Evolutionary conservation across 139 green algal species (phyloP).

Genomic region (Volvox reticuliferus): DNA sequence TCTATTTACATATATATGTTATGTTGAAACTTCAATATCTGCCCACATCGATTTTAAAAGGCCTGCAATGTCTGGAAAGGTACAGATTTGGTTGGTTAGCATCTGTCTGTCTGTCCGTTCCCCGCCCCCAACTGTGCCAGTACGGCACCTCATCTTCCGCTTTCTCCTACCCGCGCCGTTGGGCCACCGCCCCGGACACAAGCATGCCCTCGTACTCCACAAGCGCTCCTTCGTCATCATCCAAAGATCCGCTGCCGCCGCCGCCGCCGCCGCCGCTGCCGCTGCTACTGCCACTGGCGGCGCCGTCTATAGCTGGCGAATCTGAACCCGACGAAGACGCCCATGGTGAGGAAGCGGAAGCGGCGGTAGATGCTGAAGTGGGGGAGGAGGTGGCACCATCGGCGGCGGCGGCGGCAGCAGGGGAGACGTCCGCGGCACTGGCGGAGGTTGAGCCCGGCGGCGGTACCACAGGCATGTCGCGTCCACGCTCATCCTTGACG

Average conservation of each 20-base stretch:
- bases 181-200: constrained; percentile 77
- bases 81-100: too few relatives aligned
- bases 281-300: background rate
- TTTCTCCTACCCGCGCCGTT: constrained; percentile 57
- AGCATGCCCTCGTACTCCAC: constrained; percentile 92
- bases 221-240: constrained; percentile 65
- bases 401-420: background rate
- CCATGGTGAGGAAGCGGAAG: background rate
- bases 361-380: background rate
- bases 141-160: too few relatives aligned
- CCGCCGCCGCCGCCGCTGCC: constrained; percentile 14
- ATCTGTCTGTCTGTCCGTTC: too few relatives aligned
- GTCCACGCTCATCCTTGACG: constrained; percentile 60
- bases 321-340: constrained; percentile 48
- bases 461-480: constrained; percentile 45
- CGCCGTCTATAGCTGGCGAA: background rate
- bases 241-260: background rate
- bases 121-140: too few relatives aligned
- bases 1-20: too few relatives aligned
- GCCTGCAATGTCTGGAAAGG: too few relatives aligned
- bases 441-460: background rate
- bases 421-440: background rate
- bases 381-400: constrained; percentile 24
- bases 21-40: too few relatives aligned
- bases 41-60: too few relatives aligned